These are phyloP conservation scores for Didymella sp. DNA, from an alignment of 2,329 filamentous ascomycete genomes.

Conservation along the genomic window DNA sequence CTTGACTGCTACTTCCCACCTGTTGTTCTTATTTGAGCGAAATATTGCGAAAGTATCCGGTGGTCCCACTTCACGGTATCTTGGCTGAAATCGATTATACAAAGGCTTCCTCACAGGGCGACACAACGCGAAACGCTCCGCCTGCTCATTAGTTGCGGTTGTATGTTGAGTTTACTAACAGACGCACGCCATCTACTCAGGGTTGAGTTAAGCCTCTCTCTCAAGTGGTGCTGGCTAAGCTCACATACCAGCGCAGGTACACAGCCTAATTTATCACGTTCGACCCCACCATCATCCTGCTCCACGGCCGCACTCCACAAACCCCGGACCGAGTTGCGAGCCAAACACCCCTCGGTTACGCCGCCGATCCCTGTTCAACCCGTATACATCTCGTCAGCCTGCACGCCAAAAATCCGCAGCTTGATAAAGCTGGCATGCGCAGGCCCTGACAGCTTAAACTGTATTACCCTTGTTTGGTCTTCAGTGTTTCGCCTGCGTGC, in stretches of 20 bases:
- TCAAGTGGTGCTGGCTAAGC: background rate
- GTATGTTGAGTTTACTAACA: background rate
- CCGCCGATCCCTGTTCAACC: conserved; percentile 14
- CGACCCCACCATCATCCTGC: conserved; percentile 6
- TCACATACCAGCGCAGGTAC: conserved; percentile 14
- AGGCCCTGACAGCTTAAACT: conserved; percentile 1
- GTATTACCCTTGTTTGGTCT: background rate
- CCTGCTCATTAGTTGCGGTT: background rate
- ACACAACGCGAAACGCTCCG: background rate
- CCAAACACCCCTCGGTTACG: conserved; percentile 6
- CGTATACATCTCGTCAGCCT: conserved; percentile 14
- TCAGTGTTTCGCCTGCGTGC: background rate
- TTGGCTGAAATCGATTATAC: background rate
- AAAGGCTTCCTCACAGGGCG: background rate
- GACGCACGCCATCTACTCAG: background rate
- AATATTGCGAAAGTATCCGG: conserved; percentile 5
- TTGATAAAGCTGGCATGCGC: conserved; percentile 11
- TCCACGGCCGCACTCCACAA: conserved; percentile 17
- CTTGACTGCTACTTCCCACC: background rate
- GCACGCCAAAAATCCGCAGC: conserved; percentile 1
- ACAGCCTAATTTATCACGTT: conserved; percentile 9
- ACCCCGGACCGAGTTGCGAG: conserved; percentile 13
- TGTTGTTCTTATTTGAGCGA: conserved; percentile 4
- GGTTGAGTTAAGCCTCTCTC: background rate
- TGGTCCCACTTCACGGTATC: background rate